Evolutionary conservation across 2,329 filamentous ascomycete genomes (phyloP).

Genomic region (Cladophialophora bantiana): DNA sequence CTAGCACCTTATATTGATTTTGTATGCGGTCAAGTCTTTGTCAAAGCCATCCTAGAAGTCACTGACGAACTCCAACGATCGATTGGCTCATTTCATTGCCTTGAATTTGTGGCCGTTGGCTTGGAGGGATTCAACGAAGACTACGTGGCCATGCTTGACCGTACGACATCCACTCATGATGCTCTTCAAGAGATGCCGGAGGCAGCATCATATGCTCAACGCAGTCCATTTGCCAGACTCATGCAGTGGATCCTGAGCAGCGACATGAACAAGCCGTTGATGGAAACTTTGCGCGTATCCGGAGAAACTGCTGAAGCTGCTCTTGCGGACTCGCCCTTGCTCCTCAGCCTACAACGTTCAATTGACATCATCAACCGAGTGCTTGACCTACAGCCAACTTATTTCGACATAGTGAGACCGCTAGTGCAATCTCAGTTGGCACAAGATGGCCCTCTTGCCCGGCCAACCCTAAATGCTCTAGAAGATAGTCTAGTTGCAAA

Average conservation of each 20-base stretch:
- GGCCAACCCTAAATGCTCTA: constrained; percentile 63
- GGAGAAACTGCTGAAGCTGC: constrained; percentile 74
- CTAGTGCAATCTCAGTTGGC: constrained; percentile 57
- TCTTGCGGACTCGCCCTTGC: constrained; percentile 77
- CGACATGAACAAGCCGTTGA: constrained; percentile 79
- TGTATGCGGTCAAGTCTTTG: constrained; percentile 79
- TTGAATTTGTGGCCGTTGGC: constrained; percentile 82
- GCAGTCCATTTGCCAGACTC: constrained; percentile 91
- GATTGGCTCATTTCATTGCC: constrained; percentile 77
- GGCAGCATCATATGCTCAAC: constrained; percentile 74
- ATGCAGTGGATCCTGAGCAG: constrained; percentile 99
- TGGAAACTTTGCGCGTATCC: constrained; percentile 79
- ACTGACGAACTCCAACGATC: constrained; percentile 72
- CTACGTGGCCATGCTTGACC: constrained; percentile 62
- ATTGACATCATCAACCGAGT: constrained; percentile 84
- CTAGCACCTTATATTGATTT: constrained; percentile 95
- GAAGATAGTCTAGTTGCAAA: constrained; percentile 89
- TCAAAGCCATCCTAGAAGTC: constrained; percentile 69
- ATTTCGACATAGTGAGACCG: constrained; percentile 85
- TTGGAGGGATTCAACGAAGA: constrained; percentile 92
- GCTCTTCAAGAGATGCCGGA: constrained; percentile 25
- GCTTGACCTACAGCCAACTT: constrained; percentile 87
- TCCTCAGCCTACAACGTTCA: constrained; percentile 78
- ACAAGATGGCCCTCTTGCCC: constrained; percentile 47
- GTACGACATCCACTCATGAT: constrained; percentile 20